Evolutionary conservation across 2,329 filamentous ascomycete genomes (phyloP).

Genomic region (Alternaria sp.): DNA sequence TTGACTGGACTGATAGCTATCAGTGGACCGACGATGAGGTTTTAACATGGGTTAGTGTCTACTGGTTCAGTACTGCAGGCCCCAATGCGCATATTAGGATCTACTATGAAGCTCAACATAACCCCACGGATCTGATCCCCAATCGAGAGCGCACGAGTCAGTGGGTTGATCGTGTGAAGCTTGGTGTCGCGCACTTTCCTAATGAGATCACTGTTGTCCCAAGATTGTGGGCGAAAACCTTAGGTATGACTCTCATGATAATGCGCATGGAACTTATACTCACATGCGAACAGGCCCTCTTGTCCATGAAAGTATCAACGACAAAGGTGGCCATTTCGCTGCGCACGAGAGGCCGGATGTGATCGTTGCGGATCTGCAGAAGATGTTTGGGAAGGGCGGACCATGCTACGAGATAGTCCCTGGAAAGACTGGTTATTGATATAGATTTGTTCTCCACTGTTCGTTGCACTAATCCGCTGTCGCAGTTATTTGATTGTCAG

Average conservation of each 20-base stretch:
- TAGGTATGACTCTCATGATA: slow-evolving; percentile 55
- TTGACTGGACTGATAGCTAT: slow-evolving; percentile 78
- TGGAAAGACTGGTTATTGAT: slow-evolving; percentile 40
- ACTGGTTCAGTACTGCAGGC: slow-evolving; percentile 75
- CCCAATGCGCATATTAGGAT: slow-evolving; percentile 73
- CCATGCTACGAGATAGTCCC: slow-evolving; percentile 47
- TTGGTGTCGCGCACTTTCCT: slow-evolving; percentile 66
- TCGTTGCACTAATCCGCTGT: not conserved
- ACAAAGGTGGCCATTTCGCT: slow-evolving; percentile 68
- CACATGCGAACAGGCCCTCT: slow-evolving; percentile 52
- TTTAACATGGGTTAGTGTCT: slow-evolving; percentile 77
- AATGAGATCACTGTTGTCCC: slow-evolving; percentile 66
- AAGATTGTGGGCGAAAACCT: slow-evolving; percentile 64
- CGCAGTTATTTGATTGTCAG: not conserved
- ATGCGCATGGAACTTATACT: slow-evolving; percentile 1
- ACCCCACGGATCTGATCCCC: slow-evolving; percentile 34
- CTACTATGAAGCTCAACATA: slow-evolving; percentile 73
- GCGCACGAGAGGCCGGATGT: slow-evolving; percentile 66
- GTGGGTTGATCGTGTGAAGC: slow-evolving; percentile 59
- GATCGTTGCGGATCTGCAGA: slow-evolving; percentile 62
- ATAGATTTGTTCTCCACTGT: not conserved
- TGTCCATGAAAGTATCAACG: slow-evolving; percentile 64
- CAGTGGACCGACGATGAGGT: slow-evolving; percentile 80
- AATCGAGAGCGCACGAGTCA: slow-evolving; percentile 48
- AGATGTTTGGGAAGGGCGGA: slow-evolving; percentile 65